Conservation (phyloP, 192 early-diverging fungal species). For the Endogone sp. region DNA sequence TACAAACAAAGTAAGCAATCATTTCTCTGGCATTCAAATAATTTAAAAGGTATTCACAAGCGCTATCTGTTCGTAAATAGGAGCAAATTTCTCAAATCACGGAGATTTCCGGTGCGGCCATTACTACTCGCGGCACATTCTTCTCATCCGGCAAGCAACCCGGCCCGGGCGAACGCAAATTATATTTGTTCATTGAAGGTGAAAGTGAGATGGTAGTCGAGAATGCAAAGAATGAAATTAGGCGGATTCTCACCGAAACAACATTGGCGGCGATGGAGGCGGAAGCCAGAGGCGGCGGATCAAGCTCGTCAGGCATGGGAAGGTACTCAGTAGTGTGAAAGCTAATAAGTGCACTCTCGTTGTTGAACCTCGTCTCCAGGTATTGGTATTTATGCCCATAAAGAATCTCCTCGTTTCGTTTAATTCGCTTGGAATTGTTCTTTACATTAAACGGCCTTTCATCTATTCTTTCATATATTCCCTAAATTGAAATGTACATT, state of each 20-base stretch:
- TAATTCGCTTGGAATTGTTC: no score
- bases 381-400: no score
- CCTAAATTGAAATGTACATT: no score
- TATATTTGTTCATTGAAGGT: conserved; percentile 94
- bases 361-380: no score
- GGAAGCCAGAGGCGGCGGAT: conserved; percentile 49
- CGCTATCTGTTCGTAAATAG: conserved; percentile 20
- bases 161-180: conserved; percentile 74
- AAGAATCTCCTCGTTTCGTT: no score
- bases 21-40: not conserved
- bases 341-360: no score
- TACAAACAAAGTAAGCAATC: conserved; percentile 72
- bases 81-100: conserved; percentile 91
- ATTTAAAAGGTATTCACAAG: not conserved
- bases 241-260: conserved; percentile 85
- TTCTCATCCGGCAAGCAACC: conserved; percentile 82
- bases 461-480: no score
- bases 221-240: conserved; percentile 90
- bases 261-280: conserved; percentile 71
- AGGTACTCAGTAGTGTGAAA: conserved; percentile 42
- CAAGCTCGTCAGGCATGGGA: conserved; percentile 36
- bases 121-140: conserved; percentile 91
- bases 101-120: conserved; percentile 90
- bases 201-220: conserved; percentile 88
- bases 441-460: no score